Percentiles rank a stretch among this genome's conserved stretches.
Conservation (phyloP, 495 filamentous ascomycete species). For the Lasiosphaeria hispida region DNA sequence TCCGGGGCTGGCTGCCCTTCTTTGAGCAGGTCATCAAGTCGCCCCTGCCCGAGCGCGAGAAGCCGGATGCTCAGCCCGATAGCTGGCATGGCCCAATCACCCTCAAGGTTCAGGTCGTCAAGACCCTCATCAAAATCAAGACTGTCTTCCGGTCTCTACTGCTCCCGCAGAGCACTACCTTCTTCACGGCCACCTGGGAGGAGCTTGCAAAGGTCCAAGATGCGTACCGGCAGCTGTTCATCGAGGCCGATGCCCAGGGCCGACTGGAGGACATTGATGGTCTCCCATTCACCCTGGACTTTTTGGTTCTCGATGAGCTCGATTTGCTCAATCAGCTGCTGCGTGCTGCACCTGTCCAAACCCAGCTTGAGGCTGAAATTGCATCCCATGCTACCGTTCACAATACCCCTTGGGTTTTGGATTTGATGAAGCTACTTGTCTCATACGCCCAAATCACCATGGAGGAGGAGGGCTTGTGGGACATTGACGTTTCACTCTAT, state of each 20-base stretch:
- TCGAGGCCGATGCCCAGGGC: slow-evolving; percentile 78
- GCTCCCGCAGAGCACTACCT: slow-evolving; percentile 68
- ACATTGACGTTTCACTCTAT: slow-evolving; percentile 92
- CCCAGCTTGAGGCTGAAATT: slow-evolving; percentile 75
- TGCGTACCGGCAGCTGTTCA: slow-evolving; percentile 76
- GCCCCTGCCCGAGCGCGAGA: slow-evolving; percentile 57
- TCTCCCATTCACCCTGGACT: slow-evolving; percentile 93
- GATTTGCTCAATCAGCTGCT: slow-evolving; percentile 89
- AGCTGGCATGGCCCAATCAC: slow-evolving; percentile 75
- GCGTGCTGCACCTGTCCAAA: slow-evolving; percentile 77
- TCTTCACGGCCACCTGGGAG: slow-evolving; percentile 84
- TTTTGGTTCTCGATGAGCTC: slow-evolving; percentile 85
- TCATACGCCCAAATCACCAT: slow-evolving; percentile 87
- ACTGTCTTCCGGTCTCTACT: slow-evolving; percentile 78
- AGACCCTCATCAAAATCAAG: slow-evolving; percentile 89
- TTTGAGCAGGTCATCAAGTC: slow-evolving; percentile 70
- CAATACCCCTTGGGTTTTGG: slow-evolving; percentile 69
- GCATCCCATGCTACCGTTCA: slow-evolving; percentile 52
- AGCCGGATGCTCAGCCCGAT: slow-evolving; percentile 40
- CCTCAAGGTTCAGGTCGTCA: slow-evolving; percentile 85
- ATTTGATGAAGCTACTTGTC: slow-evolving; percentile 77
- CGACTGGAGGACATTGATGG: slow-evolving; percentile 86
- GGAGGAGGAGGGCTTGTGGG: slow-evolving; percentile 93
- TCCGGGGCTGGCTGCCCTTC: slow-evolving; percentile 83
- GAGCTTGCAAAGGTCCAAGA: slow-evolving; percentile 70